Percentiles rank a stretch among this genome's conserved stretches.
Conservation (phyloP, 2,329 filamentous ascomycete species). For the Zymoseptoria brevis region DNA sequence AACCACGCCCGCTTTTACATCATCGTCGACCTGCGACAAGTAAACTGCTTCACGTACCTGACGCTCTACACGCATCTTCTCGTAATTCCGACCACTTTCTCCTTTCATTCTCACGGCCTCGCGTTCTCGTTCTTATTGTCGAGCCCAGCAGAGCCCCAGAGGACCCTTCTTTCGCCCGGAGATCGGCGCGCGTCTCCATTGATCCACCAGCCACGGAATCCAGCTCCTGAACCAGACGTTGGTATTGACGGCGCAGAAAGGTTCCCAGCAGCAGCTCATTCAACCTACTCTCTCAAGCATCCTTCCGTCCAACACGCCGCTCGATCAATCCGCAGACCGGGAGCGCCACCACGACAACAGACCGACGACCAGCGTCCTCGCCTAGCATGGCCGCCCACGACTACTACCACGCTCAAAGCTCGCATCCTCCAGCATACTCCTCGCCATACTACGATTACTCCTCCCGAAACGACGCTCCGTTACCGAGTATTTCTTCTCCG, state of each 20-base stretch:
- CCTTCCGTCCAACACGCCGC: too few relatives aligned
- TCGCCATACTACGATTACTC: conserved; percentile 34
- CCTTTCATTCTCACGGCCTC: not conserved
- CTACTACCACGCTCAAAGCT: conserved; percentile 44
- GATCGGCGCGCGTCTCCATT: not conserved
- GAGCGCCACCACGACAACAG: too few relatives aligned
- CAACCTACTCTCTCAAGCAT: not conserved
- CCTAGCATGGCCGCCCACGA: conserved; percentile 30
- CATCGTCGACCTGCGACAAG: not conserved
- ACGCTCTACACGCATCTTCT: not conserved
- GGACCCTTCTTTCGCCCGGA: not conserved
- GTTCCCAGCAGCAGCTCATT: too few relatives aligned
- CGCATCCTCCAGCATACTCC: conserved; percentile 31
- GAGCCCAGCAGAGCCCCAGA: not conserved
- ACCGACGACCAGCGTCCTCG: not conserved
- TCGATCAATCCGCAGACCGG: too few relatives aligned
- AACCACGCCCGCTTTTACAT: too few relatives aligned
- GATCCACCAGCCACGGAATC: not conserved
- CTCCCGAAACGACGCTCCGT: conserved; percentile 36
- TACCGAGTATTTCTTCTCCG: conserved; percentile 19
- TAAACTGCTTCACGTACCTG: not conserved
- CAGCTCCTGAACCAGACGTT: not conserved
- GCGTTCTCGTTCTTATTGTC: not conserved
- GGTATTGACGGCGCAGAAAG: not conserved
- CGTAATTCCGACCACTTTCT: not conserved